Conservation (phyloP, 345 rosid species). For the Gossypium ekmanianum region DNA sequence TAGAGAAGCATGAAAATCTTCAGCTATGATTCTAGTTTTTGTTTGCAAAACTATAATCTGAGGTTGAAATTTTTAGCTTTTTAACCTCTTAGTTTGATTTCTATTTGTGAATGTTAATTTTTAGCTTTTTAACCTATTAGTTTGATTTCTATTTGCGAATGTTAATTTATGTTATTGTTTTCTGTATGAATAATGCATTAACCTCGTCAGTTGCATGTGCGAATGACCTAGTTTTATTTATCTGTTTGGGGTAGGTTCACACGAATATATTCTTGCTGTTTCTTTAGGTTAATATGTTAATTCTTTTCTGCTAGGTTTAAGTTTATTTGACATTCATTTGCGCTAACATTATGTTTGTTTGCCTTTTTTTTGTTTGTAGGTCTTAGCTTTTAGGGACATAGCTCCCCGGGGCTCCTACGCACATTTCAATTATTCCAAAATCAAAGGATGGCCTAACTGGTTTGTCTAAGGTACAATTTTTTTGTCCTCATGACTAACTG, state of each 20-base stretch:
- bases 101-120: not conserved
- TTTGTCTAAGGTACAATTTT: no score
- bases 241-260: not conserved
- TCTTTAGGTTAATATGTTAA: not conserved
- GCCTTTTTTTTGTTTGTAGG: slow-evolving; percentile 33
- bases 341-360: not conserved
- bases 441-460: no score
- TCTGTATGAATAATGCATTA: not conserved
- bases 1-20: no score
- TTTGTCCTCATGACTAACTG: no score
- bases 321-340: not conserved
- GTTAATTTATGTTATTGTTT: not conserved
- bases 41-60: not conserved
- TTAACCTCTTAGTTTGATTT: not conserved
- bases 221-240: not conserved
- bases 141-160: not conserved
- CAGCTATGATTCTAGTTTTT: no score
- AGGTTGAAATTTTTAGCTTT: not conserved
- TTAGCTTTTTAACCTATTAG: not conserved
- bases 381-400: slow-evolving; percentile 84
- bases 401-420: slow-evolving; percentile 79
- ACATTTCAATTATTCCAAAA: slow-evolving; percentile 9
- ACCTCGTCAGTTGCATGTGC: no score
- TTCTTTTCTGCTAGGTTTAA: slow-evolving; percentile 9
- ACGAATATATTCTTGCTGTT: not conserved